Percentiles rank a stretch among this genome's conserved stretches.
Evolutionary conservation across 164 flowering plant genomes (phyloP).

Genomic region (Liquidambar formosana): DNA sequence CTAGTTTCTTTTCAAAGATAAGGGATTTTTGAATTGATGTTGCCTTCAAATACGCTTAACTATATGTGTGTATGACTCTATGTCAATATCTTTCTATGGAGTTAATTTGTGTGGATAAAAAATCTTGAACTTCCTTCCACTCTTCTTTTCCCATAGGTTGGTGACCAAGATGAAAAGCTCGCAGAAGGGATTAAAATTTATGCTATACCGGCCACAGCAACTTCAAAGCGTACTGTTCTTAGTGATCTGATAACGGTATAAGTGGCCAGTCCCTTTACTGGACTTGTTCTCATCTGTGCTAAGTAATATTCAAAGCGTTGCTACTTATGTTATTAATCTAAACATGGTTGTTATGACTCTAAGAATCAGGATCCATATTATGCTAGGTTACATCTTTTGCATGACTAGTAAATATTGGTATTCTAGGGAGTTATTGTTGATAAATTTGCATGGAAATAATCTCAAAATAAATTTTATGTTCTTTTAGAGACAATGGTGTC

Average conservation of each 20-base stretch:
- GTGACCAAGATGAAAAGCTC: conserved; percentile 89
- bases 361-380: too few relatives aligned
- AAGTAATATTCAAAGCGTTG: neutral
- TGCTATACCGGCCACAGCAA: conserved; percentile 76
- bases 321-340: neutral
- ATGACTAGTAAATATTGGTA: too few relatives aligned
- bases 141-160: conserved; percentile 64
- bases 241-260: conserved; percentile 85
- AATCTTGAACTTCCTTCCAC: neutral
- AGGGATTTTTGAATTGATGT: neutral
- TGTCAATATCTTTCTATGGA: neutral
- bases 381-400: neutral
- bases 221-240: conserved; percentile 87
- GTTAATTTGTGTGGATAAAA: neutral
- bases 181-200: conserved; percentile 95
- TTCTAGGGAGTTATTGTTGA: too few relatives aligned
- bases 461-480: too few relatives aligned
- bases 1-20: neutral
- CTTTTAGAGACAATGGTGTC: too few relatives aligned
- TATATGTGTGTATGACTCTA: neutral
- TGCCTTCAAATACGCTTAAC: neutral
- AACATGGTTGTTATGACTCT: neutral
- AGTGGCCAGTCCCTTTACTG: neutral
- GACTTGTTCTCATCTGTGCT: neutral
- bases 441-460: too few relatives aligned